Evolutionary conservation across 2,329 filamentous ascomycete species (phyloP).

Genomic region (Xylariales sp.): DNA sequence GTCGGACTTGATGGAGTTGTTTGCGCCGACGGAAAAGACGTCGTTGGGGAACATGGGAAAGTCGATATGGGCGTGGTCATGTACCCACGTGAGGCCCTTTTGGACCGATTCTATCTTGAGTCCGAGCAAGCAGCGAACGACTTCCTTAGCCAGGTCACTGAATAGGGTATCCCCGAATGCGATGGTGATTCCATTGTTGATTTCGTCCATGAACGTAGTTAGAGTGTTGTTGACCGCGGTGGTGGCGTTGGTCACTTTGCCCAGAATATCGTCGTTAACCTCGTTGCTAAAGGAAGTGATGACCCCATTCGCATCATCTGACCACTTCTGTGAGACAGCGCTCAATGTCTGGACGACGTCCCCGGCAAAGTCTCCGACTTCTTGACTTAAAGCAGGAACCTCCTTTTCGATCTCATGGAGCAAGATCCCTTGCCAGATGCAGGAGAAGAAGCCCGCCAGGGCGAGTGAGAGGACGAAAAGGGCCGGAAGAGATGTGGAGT

Average conservation of each 20-base stretch:
- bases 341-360: constrained; percentile 79
- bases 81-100: constrained; percentile 92
- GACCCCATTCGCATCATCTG: constrained; percentile 77
- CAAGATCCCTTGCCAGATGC: constrained; percentile 84
- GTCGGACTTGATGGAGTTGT: constrained; percentile 68
- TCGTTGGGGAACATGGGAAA: constrained; percentile 83
- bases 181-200: constrained; percentile 76
- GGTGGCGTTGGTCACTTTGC: constrained; percentile 88
- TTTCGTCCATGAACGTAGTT: constrained; percentile 82
- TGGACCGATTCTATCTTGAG: constrained; percentile 88
- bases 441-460: constrained; percentile 83
- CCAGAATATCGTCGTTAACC: constrained; percentile 86
- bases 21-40: constrained; percentile 84
- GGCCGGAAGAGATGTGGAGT: constrained; percentile 85
- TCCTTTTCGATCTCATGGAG: constrained; percentile 78
- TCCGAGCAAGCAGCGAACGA: constrained; percentile 87
- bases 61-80: constrained; percentile 83
- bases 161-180: constrained; percentile 88
- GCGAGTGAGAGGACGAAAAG: constrained; percentile 89
- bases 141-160: constrained; percentile 79
- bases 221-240: constrained; percentile 86
- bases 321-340: constrained; percentile 80
- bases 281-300: constrained; percentile 77
- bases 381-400: constrained; percentile 76
- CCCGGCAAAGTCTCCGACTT: constrained; percentile 83